Evolutionary conservation across 2,329 filamentous ascomycete genomes (phyloP), one percentile per base, ranked within the genome.

Genomic region (Scytalidium lignicola): DNA sequence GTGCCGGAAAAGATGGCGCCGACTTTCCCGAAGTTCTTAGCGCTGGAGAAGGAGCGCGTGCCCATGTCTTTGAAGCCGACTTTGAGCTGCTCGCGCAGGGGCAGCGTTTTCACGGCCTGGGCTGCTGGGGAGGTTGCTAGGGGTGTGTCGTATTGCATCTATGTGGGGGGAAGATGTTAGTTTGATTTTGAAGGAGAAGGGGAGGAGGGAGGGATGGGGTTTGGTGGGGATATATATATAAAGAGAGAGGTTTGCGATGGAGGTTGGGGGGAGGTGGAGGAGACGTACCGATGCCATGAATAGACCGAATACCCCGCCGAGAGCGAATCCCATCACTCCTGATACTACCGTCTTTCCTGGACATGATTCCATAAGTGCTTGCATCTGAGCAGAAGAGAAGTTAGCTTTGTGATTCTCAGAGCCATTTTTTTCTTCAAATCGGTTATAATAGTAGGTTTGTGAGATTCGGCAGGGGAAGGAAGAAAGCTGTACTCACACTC

Each of bases 101-200:
- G 91, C 18, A 99, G 82, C n/a, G 75, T 74, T 40, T 73, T 65
- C 52, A 83, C 62, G 43, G 74, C 67, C 20, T 59, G 63, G 57
- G 65, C 69, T 45, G 55, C 59, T 43, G 62, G 60, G 61, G 70
- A 70, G 41, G 68, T 59, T 32, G 72, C 70, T 44, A 90, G 85
- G 51, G 92, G 88, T 0, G 91, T 96, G 67, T 99, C 93, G 79
- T 99, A 99, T 70, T 90, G 86, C 93, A 99, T 99, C 90, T 95
- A 46, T 23, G 10, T 2, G 23, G 48, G 41, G 23, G 51, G 49
- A 20, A 18, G 37, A 15, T 26, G 44, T 43, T 37, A 37, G 32
- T 17, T 28, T 22, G 48, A 13, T 18, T 23, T 17, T 43, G 37
- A 21, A 41, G 42, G 32, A 41, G 20, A 12, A 29, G 22, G n/a